These are phyloP conservation scores for Aspergillus flavus DNA, from an alignment of 2,329 filamentous ascomycete genomes.

Conservation along the genomic window DNA sequence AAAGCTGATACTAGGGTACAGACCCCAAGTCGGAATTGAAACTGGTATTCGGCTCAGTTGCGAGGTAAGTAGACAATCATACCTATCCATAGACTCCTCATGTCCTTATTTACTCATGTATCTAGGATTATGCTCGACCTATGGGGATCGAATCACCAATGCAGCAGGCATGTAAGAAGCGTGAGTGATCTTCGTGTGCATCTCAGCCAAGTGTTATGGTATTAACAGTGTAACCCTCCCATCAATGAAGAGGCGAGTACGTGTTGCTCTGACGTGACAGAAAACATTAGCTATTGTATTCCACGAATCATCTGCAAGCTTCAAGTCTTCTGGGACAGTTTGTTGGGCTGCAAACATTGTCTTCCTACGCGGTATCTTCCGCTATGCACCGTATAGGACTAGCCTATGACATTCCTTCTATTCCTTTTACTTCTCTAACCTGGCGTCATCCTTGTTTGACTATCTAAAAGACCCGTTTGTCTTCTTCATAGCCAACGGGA, in stretches of 20 bases:
- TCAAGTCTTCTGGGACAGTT: not conserved
- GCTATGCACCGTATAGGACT: not conserved
- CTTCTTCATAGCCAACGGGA: not conserved
- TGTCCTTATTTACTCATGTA: slow-evolving; percentile 7
- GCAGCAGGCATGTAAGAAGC: slow-evolving; percentile 1
- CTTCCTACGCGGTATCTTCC: not conserved
- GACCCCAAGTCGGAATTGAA: slow-evolving; percentile 52
- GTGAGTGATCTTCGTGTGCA: slow-evolving; percentile 6
- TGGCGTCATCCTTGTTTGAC: not conserved
- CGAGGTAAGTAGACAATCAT: slow-evolving; percentile 38
- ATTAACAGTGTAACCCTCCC: slow-evolving; percentile 10
- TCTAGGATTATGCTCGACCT: slow-evolving; percentile 37
- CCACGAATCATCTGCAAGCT: not conserved
- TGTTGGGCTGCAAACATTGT: slow-evolving; percentile 4
- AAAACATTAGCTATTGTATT: not conserved
- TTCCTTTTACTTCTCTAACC: not conserved
- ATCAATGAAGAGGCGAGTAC: slow-evolving; percentile 1
- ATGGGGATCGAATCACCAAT: slow-evolving; percentile 28
- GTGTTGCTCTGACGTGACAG: slow-evolving; percentile 6
- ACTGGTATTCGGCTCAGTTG: slow-evolving; percentile 55
- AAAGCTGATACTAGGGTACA: slow-evolving; percentile 55
- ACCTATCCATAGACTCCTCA: not conserved
- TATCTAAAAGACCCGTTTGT: not conserved
- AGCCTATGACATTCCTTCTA: not conserved
- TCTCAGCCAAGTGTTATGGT: not conserved